Base-by-base conservation (phyloP, 2,329 filamentous ascomycete genomes). In the Fulvia fulva region DNA sequence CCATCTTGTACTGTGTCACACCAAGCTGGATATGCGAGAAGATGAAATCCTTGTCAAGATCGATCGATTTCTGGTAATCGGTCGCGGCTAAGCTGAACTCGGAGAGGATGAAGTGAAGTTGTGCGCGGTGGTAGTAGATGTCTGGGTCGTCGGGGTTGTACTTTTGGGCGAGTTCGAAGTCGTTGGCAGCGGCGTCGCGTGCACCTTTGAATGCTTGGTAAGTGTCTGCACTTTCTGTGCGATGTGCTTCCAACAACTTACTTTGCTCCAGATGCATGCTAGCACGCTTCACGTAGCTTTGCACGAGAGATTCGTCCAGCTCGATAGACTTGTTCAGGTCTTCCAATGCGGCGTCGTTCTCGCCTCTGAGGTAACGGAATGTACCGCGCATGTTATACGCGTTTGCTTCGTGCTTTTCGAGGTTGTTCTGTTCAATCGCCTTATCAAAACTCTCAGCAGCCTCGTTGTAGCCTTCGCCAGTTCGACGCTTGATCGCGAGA, bases 1-100 rank as follows among this genome's bases (percentile, higher is more conserved):
- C 94, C 89, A 97, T 95, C 87, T 99, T 99, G 82, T 99, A 99
- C 78, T 99, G 94, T 51, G 94, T 99, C 53, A 99, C 94, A 75
- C 94, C 94, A 45, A 99, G 89, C 77, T 99, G 94, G 71, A 99
- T 99, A 79, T 99, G 94, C 7, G 93, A 97, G 83, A 96, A 99
- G 79, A 99, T 99, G 77, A 99, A 99, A 67, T 90, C 87, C 67
- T 86, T 84, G 80, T 99, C 94, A 28, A 99, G 84, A 69, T 99
- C 94, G 70, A 99, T 99, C 2, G 94, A 97, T 79, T 96, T 97
- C 76, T 99, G 94, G 80, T 99, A 99, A 78, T 99, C 94, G 80
- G 95, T 96, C 60, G 94, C 92, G 4, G 94, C 94, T 67, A 95
- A 90, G 56, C 88, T 86, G 67, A 96, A 96, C 73, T 97, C 93